Evolutionary conservation across 768 basidiomycete genomes (phyloP).

Genomic region (Tricholomella constricta): DNA sequence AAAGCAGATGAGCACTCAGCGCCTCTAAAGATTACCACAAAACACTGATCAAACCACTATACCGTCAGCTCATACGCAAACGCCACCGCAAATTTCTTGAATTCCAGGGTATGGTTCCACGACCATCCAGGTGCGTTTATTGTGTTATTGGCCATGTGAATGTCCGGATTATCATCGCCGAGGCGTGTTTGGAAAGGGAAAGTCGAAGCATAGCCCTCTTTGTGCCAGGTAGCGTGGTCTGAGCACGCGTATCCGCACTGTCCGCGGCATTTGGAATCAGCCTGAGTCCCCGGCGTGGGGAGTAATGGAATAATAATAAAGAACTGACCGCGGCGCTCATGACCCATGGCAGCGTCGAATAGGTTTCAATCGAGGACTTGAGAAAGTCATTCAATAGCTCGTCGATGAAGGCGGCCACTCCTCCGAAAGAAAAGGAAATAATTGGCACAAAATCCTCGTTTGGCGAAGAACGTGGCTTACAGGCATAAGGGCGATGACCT

Average conservation of each 20-base stretch:
- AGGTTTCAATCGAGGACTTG: constrained; percentile 40
- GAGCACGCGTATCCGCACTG: constrained; percentile 63
- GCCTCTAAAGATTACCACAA: too few relatives aligned
- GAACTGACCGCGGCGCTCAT: constrained; percentile 40
- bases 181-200: constrained; percentile 25
- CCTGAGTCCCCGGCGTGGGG: too few relatives aligned
- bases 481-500: constrained; percentile 36
- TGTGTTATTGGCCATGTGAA: constrained; percentile 47
- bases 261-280: neutral
- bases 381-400: constrained; percentile 42
- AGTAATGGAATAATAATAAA: neutral
- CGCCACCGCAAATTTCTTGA: constrained; percentile 46
- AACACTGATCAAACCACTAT: neutral
- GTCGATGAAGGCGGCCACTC: constrained; percentile 35
- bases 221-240: constrained; percentile 66
- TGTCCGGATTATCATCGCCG: constrained; percentile 27
- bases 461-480: constrained; percentile 10
- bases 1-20: too few relatives aligned
- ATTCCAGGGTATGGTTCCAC: constrained; percentile 65
- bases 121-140: constrained; percentile 42
- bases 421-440: constrained; percentile 11
- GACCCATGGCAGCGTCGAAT: constrained; percentile 43
- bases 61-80: constrained; percentile 12
- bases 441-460: neutral
- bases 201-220: constrained; percentile 58